A percentile compares a stretch with the other conserved stretches of the same genome.
These are phyloP conservation scores for Colletotrichum neosansevieriae DNA, from an alignment of 2,329 filamentous ascomycete genomes.

Conservation along the genomic window DNA sequence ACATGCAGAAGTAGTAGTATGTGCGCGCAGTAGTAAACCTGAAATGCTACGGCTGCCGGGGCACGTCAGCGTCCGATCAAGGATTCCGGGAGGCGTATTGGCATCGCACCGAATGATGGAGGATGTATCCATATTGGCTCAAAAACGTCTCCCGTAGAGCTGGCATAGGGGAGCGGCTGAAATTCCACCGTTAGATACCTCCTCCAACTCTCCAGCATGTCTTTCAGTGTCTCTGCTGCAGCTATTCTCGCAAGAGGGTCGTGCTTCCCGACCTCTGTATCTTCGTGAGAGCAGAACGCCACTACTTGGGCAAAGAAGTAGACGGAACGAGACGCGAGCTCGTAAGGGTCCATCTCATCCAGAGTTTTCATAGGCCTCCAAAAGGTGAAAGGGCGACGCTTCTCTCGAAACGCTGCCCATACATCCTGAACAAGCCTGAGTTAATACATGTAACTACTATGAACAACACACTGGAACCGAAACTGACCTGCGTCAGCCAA, in stretches of 20 bases:
- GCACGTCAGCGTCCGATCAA: neutral
- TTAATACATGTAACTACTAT: too few species aligned
- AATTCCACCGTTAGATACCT: conserved; percentile 58
- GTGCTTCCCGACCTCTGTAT: conserved; percentile 22
- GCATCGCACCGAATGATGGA: conserved; percentile 40
- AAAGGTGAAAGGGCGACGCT: conserved; percentile 66
- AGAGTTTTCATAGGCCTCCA: conserved; percentile 66
- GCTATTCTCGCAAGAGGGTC: conserved; percentile 59
- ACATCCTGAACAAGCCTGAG: conserved; percentile 65
- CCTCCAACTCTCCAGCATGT: conserved; percentile 64
- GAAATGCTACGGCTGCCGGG: conserved; percentile 39
- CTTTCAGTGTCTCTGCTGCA: conserved; percentile 58
- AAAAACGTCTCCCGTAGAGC: conserved; percentile 29
- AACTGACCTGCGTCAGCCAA: conserved; percentile 53
- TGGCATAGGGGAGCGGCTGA: conserved; percentile 51
- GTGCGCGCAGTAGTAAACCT: conserved; percentile 41
- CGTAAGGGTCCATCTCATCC: conserved; percentile 60
- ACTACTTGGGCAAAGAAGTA: conserved; percentile 69
- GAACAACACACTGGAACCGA: too few species aligned
- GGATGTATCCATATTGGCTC: conserved; percentile 41
- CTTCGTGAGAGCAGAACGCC: conserved; percentile 64
- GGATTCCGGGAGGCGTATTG: neutral
- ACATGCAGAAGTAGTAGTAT: conserved; percentile 41
- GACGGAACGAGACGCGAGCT: conserved; percentile 64
- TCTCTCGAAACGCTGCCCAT: conserved; percentile 73